These are phyloP conservation scores for thale cress (Arabidopsis thaliana) DNA, from an alignment of 345 rosid genomes.

Conservation along the genomic window DNA sequence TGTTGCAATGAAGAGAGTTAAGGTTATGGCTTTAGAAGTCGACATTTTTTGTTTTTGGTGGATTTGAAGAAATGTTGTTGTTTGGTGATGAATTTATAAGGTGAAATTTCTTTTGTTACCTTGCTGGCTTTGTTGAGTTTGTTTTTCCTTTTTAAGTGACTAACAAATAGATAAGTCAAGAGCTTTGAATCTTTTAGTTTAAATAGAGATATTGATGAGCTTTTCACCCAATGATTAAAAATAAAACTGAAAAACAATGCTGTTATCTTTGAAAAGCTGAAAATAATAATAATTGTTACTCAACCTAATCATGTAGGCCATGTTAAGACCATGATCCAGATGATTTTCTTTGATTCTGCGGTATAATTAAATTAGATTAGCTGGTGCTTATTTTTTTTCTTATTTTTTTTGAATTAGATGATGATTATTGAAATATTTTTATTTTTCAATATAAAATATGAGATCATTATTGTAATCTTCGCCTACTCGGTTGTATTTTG, in stretches of 20 bases:
- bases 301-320: slow-evolving; percentile 1
- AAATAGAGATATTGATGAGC: slow-evolving; percentile 15
- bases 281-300: not conserved
- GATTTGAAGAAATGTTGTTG: slow-evolving; percentile 12
- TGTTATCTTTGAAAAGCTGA: too few relatives aligned
- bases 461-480: too few relatives aligned
- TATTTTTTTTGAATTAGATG: too few relatives aligned
- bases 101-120: not conserved
- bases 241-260: slow-evolving; percentile 2
- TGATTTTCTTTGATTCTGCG: too few relatives aligned
- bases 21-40: slow-evolving; percentile 18
- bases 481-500: too few relatives aligned
- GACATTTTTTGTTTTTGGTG: slow-evolving; percentile 12
- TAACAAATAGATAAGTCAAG: slow-evolving; percentile 9
- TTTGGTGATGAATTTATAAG: slow-evolving; percentile 24
- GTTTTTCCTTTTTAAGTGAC: not conserved
- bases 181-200: not conserved
- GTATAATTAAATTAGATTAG: too few relatives aligned
- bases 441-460: too few relatives aligned
- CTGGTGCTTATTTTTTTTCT: too few relatives aligned
- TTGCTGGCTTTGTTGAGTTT: slow-evolving; percentile 20
- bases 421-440: too few relatives aligned
- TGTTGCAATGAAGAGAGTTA: slow-evolving; percentile 20
- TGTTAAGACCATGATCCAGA: not conserved
- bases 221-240: too few relatives aligned